Base-by-base conservation (phyloP, 2,329 filamentous ascomycete species). In the Pseudopithomyces maydicus region DNA sequence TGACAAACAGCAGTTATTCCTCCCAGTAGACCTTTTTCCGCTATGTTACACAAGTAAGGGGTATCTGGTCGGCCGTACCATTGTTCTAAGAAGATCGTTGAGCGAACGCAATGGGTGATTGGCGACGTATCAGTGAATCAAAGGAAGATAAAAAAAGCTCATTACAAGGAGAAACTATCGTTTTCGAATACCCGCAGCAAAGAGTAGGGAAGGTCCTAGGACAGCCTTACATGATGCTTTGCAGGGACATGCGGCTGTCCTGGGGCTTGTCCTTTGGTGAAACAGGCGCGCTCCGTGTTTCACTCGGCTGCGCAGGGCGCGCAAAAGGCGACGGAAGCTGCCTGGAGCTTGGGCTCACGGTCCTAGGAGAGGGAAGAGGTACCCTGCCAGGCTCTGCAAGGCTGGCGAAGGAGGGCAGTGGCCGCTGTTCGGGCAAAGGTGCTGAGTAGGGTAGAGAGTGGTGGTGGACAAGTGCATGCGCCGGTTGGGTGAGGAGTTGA, bases 401-500 rank as follows among this genome's bases (percentile, higher is more conserved):
- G 8, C 67, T 69, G 43, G 71, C 63, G 57, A 73, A 74, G 20
- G 69, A 48, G 54, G 74, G 74, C 15, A 77, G 62, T 15, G 66
- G 59, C 19, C 63, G 66, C 54, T 76, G 74, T 60, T 7, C 60
- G 57, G 46, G 62, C 15, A 60, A 56, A 8, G 66, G 65, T 17
- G 66, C 61, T 35, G 68, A 68, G 29, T 67, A 69, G 6, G 71
- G 72, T 35, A 73, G 64, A 12, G 66, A 68, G 52, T 73, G 70
- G 50, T 74, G 69, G 33, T 71, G 73, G 19, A 68, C 67, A 22
- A 68, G 69, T 54, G 67, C 69, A 43, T 65, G 58, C 17, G 65
- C 61, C 14, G 71, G 69, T 58, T 75, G 69, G 3, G 72, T 74
- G 57, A 74, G 71, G 14, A 74, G 62, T 26, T 68, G 65, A 23